phyloP scores from a whole-genome alignment of 805 yeast species.

The Kodamaea hsintzibuensis region DNA sequence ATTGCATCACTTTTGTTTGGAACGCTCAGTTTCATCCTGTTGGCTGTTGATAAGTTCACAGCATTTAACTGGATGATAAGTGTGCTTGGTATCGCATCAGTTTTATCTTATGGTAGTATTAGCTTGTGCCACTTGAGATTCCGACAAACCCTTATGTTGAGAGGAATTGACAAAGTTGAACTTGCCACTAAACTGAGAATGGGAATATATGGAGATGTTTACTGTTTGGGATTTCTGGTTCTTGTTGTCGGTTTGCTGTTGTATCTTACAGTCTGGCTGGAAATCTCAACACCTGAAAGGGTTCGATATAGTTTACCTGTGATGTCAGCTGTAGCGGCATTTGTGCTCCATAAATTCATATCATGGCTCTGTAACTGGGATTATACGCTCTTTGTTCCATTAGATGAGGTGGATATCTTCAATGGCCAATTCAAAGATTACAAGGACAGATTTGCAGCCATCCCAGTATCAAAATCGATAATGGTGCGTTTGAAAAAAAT shows the following conservation, averaged over 20 bases:
- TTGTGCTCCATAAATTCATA: background rate
- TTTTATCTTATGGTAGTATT: background rate
- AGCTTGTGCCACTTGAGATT: slow-evolving; percentile 4
- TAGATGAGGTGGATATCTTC: background rate
- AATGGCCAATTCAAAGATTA: background rate
- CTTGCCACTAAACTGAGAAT: background rate
- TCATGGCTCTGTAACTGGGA: slow-evolving; percentile 1
- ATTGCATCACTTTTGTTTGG: background rate
- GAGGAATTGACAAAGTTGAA: background rate
- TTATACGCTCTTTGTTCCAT: background rate
- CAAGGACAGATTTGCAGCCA: slow-evolving; percentile 4
- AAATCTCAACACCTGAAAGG: background rate
- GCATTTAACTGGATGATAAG: background rate
- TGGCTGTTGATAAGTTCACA: background rate
- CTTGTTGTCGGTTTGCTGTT: background rate
- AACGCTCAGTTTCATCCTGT: background rate
- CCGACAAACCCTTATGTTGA: background rate
- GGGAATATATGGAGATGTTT: background rate
- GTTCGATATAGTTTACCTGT: background rate
- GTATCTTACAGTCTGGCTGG: slow-evolving; percentile 4
- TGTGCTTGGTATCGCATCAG: background rate
- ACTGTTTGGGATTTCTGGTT: background rate
- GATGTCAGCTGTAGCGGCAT: background rate
- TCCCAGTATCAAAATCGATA: background rate
- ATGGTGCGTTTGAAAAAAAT: background rate